A percentile compares a stretch with the other conserved stretches of the same genome.
Evolutionary conservation across 139 green algal genomes (phyloP).

Genomic region (Coelastrella sp.): DNA sequence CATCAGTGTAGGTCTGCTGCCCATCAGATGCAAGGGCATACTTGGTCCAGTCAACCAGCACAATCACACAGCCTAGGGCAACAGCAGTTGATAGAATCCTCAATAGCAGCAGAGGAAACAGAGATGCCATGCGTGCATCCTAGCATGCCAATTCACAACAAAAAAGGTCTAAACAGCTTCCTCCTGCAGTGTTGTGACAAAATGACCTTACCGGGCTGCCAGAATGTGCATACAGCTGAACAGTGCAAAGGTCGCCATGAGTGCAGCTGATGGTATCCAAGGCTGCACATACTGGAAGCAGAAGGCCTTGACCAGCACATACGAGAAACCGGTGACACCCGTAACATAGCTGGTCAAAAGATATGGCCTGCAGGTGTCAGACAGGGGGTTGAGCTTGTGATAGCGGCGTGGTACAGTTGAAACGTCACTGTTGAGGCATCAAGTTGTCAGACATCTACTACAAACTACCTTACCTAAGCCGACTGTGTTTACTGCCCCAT

Average conservation of each 20-base stretch:
- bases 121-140: too few species aligned
- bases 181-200: neutral
- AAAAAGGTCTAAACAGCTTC: neutral
- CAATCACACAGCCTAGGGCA: too few species aligned
- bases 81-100: too few species aligned
- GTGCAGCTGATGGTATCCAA: conserved; percentile 39
- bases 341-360: conserved; percentile 64
- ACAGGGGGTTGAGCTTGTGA: neutral
- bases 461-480: neutral
- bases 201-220: conserved; percentile 52
- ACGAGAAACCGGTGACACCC: conserved; percentile 54
- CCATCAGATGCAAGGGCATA: too few species aligned
- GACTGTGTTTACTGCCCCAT: conserved; percentile 40
- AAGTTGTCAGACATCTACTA: too few species aligned
- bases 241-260: conserved; percentile 58
- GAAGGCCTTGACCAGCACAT: conserved; percentile 62
- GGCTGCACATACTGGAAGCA: conserved; percentile 48
- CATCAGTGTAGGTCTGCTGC: too few species aligned
- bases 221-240: conserved; percentile 71
- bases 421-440: too few species aligned
- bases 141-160: too few species aligned
- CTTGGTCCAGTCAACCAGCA: too few species aligned
- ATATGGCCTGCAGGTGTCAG: conserved; percentile 64
- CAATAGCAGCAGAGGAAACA: too few species aligned
- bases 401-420: too few species aligned